Evolutionary conservation across 345 rosid species (phyloP).

Genomic region (Eucalyptus sideroxylon): DNA sequence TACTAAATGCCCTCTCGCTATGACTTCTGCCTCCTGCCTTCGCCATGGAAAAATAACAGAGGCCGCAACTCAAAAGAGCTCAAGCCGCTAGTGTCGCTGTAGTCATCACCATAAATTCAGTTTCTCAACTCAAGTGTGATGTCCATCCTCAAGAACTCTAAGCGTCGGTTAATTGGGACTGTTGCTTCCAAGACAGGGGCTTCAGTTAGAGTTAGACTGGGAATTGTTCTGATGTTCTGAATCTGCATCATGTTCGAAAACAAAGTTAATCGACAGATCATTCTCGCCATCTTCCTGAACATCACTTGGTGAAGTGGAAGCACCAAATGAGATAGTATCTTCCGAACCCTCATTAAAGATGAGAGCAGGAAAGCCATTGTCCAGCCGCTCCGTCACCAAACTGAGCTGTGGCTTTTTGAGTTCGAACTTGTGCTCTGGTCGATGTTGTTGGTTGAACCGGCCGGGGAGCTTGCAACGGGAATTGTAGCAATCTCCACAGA

Average conservation of each 20-base stretch:
- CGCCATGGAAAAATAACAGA: not conserved
- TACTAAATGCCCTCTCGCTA: not conserved
- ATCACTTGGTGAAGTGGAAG: not conserved
- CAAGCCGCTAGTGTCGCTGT: not conserved
- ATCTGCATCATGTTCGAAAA: not conserved
- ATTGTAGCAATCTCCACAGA: slow-evolving; percentile 71
- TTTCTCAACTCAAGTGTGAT: not conserved
- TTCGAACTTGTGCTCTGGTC: slow-evolving; percentile 56
- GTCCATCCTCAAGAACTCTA: not conserved
- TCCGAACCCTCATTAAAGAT: not conserved
- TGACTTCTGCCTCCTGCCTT: not conserved
- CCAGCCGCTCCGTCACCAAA: not conserved
- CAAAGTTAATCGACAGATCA: not conserved
- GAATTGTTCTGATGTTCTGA: not conserved
- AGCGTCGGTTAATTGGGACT: not conserved
- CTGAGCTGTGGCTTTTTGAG: not conserved
- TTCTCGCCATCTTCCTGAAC: not conserved
- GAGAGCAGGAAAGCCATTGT: not conserved
- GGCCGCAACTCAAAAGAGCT: not conserved
- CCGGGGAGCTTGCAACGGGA: slow-evolving; percentile 53
- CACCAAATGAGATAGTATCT: not conserved
- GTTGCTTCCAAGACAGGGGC: not conserved
- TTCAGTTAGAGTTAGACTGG: not conserved
- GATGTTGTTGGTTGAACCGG: slow-evolving; percentile 88
- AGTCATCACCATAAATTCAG: not conserved